These are phyloP conservation scores for Rhizophagus prolifer DNA, from an alignment of 192 early-diverging fungal genomes.

Conservation along the genomic window DNA sequence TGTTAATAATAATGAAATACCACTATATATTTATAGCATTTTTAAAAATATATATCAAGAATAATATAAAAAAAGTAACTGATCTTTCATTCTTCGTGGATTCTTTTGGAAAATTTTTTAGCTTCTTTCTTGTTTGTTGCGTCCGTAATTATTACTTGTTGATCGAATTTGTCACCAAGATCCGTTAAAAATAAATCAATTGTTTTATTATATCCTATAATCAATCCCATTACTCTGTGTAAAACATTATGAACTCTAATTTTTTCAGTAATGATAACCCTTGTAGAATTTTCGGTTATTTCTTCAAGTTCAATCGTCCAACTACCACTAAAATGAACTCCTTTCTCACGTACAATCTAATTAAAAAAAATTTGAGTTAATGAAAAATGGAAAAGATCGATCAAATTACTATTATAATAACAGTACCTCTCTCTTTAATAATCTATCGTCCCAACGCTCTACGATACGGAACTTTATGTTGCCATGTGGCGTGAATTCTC, in stretches of 20 bases:
- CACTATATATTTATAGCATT: too few relatives aligned
- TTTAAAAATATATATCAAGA: too few relatives aligned
- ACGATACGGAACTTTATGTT: neutral
- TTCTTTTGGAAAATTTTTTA: neutral
- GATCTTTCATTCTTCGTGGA: neutral
- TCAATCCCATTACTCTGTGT: neutral
- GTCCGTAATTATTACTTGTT: conserved; percentile 3
- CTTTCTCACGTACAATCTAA: conserved; percentile 22
- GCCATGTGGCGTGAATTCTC: neutral
- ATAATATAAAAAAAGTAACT: too few relatives aligned
- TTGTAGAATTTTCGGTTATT: neutral
- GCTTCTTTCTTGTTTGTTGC: neutral
- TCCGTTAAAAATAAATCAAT: conserved; percentile 10
- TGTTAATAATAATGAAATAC: too few relatives aligned
- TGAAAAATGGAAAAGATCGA: neutral
- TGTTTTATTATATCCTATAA: neutral
- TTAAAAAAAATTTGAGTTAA: neutral
- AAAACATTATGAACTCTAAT: neutral
- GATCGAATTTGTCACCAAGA: conserved; percentile 2
- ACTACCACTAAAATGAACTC: conserved; percentile 2
- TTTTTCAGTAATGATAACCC: conserved; percentile 4
- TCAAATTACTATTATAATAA: neutral
- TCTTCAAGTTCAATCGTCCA: conserved; percentile 17
- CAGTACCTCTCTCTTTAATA: conserved; percentile 11
- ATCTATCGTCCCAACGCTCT: neutral